Base-by-base conservation (phyloP, 176 grass and related monocot genomes). In the Poa annua region DNA sequence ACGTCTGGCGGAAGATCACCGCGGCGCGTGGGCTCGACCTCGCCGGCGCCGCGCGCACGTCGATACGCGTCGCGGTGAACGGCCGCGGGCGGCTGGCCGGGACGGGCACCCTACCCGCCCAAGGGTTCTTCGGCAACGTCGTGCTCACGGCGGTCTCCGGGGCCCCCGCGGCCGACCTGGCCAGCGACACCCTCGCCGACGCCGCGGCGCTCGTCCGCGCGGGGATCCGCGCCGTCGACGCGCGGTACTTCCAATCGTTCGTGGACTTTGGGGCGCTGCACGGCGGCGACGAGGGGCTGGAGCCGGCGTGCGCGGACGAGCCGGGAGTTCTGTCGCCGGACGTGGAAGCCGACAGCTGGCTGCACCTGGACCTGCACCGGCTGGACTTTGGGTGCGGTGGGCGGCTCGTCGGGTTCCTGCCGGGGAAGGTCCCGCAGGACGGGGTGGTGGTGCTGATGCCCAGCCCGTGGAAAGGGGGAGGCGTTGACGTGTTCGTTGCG, bases 1-100 rank as follows among this genome's bases (percentile, higher is more conserved):
- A 91, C 67, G 16, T 94, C 1, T 91, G 92, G 89, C 52, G 68
- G 35, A 94, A 91, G 89, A 79, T 94, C 64, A 89, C 89, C 0
- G 8, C 35, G 0, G 86, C 88, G 22, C 89, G 86, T 3, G 49
- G 86, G 3, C 66, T 90, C n/a, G 39, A 39, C 60, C 59, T 90
- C 11, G n/a, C 5, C 4, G 11, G 11, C n/a, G 62, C 16, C 66
- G 21, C 49, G 38, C 17, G 56, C 39, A 91, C 88, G 21, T 64
- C 61, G 50, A 38, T 91, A 1, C 70, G 66, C 44, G 47, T 89
- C 7, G 38, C 89, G n/a, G 89, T 94, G 14, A 87, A 89, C 74
- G 88, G 86, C 10, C 83, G 89, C 11, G 65, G n/a, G 2, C 81
- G 89, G 39, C 71, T 84, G 69, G 42, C 21, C 6, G 77, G 63